These are phyloP conservation scores for Maudiozyma turicensis DNA, from an alignment of 805 yeast genomes.

Conservation along the genomic window DNA sequence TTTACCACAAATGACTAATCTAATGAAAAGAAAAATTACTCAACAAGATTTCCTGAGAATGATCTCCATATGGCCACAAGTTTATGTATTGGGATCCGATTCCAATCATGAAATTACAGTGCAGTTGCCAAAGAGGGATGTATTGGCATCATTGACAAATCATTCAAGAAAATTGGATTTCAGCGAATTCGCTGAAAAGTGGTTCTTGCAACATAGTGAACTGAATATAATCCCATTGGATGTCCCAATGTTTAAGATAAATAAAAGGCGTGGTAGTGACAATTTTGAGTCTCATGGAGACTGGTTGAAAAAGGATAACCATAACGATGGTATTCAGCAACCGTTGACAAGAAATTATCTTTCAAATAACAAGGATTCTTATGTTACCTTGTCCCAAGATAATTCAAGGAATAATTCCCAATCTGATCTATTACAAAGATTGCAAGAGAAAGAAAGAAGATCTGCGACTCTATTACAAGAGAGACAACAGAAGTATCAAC, in stretches of 20 bases:
- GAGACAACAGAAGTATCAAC: constrained; percentile 19
- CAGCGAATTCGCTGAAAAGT: constrained; percentile 16
- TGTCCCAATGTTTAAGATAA: constrained; percentile 16
- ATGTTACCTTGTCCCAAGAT: constrained; percentile 8
- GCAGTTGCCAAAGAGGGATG: constrained; percentile 12
- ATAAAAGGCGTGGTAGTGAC: constrained; percentile 18
- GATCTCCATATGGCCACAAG: constrained; percentile 24
- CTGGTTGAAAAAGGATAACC: neutral
- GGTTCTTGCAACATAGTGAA: constrained; percentile 8
- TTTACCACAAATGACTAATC: constrained; percentile 24
- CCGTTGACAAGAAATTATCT: constrained; percentile 7
- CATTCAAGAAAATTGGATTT: constrained; percentile 23
- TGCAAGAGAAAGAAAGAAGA: constrained; percentile 22
- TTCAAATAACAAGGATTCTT: constrained; percentile 15
- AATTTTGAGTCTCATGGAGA: neutral
- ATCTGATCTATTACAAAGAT: constrained; percentile 18
- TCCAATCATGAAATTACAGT: constrained; percentile 17
- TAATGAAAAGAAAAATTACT: constrained; percentile 21
- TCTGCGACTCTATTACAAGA: constrained; percentile 20
- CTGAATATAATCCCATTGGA: constrained; percentile 10
- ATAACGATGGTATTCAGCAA: neutral
- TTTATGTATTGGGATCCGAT: constrained; percentile 18
- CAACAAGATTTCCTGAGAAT: constrained; percentile 19
- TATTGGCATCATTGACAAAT: constrained; percentile 13
- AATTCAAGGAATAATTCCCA: constrained; percentile 12